Conservation (phyloP, 768 basidiomycete species). For the Guyanaporus albipodus region DNA sequence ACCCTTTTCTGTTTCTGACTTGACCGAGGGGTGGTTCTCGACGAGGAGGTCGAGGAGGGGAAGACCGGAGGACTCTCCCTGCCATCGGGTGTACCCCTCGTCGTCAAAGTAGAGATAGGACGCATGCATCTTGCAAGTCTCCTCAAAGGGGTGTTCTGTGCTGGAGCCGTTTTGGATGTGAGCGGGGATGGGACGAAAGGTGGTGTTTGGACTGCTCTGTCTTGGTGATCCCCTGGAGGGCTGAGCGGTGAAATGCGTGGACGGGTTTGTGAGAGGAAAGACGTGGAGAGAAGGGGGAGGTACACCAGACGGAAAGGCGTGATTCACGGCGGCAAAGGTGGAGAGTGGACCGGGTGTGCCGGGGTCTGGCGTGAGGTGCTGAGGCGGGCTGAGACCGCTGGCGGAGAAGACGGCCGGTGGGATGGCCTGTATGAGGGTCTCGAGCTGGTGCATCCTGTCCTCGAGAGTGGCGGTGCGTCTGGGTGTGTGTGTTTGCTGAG, state of each 20-base stretch:
- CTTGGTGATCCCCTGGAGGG: conserved; percentile 42
- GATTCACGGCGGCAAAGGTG: conserved; percentile 38
- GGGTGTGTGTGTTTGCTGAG: no score
- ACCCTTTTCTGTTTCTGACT: conserved; percentile 30
- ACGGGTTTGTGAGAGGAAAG: conserved; percentile 78
- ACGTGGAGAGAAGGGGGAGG: conserved; percentile 77
- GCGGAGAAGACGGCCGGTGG: conserved; percentile 77
- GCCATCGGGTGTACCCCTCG: conserved; percentile 85
- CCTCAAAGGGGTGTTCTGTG: conserved; percentile 50
- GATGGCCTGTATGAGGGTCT: conserved; percentile 80
- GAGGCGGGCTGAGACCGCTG: conserved; percentile 38
- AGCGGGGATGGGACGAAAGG: conserved; percentile 38
- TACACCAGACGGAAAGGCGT: conserved; percentile 50
- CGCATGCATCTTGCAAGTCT: conserved; percentile 61
- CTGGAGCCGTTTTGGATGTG: conserved; percentile 22
- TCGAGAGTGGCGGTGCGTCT: conserved; percentile 82
- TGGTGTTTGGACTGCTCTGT: conserved; percentile 42
- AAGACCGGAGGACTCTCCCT: conserved; percentile 89
- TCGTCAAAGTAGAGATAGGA: conserved; percentile 87
- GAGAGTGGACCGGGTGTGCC: conserved; percentile 32
- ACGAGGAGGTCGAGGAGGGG: conserved; percentile 83
- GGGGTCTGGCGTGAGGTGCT: conserved; percentile 34
- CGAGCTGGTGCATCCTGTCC: conserved; percentile 85
- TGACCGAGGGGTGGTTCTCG: conserved; percentile 55
- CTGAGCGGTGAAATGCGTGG: conserved; percentile 62